These are phyloP conservation scores for Jackrogersella minutella DNA, from an alignment of 495 filamentous ascomycete species.

Conservation along the genomic window DNA sequence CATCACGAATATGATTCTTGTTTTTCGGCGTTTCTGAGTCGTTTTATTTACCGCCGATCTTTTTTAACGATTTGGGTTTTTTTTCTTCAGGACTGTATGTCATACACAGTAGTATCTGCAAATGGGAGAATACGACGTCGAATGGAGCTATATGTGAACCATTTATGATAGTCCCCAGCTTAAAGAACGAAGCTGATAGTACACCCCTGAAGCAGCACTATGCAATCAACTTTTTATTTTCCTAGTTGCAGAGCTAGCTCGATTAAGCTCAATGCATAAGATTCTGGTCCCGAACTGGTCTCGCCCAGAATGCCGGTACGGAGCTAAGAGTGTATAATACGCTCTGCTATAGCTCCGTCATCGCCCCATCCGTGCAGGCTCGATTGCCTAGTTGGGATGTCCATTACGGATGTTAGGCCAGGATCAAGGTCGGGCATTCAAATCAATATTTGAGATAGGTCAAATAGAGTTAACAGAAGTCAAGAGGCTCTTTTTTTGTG, in stretches of 20 bases:
- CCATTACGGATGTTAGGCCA: background rate
- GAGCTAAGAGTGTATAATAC: conserved; percentile 8
- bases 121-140: too few relatives aligned
- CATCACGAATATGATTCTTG: too few relatives aligned
- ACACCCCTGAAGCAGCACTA: background rate
- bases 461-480: too few relatives aligned
- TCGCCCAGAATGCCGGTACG: conserved; percentile 7
- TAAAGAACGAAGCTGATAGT: too few relatives aligned
- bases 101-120: too few relatives aligned
- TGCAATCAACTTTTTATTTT: background rate
- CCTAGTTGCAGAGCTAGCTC: background rate
- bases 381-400: background rate
- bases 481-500: background rate
- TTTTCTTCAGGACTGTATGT: background rate
- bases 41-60: conserved; percentile 8
- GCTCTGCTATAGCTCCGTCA: background rate
- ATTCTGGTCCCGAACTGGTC: background rate
- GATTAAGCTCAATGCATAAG: background rate
- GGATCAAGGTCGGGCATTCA: background rate
- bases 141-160: too few relatives aligned
- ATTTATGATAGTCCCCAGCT: too few relatives aligned
- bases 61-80: background rate
- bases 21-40: background rate
- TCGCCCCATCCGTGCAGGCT: too few relatives aligned
- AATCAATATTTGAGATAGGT: too few relatives aligned